Base-by-base conservation (phyloP, 83 land plant genomes). In the Isoetes engelmannii region DNA sequence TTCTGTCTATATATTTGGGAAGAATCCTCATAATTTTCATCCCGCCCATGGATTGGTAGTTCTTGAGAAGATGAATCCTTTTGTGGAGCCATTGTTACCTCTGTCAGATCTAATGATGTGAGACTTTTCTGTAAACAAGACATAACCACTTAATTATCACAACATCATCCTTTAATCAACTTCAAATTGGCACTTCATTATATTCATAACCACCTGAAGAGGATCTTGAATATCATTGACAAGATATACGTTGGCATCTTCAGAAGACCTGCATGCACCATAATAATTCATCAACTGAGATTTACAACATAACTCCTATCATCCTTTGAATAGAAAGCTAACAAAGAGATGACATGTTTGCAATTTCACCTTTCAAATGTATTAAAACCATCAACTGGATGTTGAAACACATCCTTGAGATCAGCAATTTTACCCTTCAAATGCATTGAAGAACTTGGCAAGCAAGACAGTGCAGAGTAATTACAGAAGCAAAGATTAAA, bases 151-250 rank as follows among this genome's bases (percentile, higher is more conserved):
- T 7, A 67, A 15, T 5, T n/a, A 8, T 47, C 12, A 6, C n/a
- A n/a, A n/a, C n/a, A n/a, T n/a, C n/a, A n/a, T n/a, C n/a, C n/a
- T n/a, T n/a, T n/a, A n/a, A n/a, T n/a, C n/a, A n/a, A n/a, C n/a
- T n/a, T n/a, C n/a, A n/a, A n/a, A n/a, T n/a, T n/a, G n/a, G n/a
- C n/a, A n/a, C n/a, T n/a, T 7, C 53, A 7, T 49, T 49, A 49
- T 49, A 12, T 49, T 7, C 53, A 49, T 49, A 49, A 7, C 12
- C 41, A 94, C 99, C 97, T 91, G 99, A 13, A 95, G 86, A 48
- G 91, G 97, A 83, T 88, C 92, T 71, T 88, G 85, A 72, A 85
- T 78, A 71, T 95, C 91, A 85, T 95, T 95, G 43, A 95, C 86
- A 67, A 95, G 83, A 71, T 92, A 95, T 5, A 88, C 89, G 81